Evolutionary conservation across 331 rosid genomes (phyloP), one percentile per base, ranked within the genome.

Genomic region (Phaseolus coccineus): DNA sequence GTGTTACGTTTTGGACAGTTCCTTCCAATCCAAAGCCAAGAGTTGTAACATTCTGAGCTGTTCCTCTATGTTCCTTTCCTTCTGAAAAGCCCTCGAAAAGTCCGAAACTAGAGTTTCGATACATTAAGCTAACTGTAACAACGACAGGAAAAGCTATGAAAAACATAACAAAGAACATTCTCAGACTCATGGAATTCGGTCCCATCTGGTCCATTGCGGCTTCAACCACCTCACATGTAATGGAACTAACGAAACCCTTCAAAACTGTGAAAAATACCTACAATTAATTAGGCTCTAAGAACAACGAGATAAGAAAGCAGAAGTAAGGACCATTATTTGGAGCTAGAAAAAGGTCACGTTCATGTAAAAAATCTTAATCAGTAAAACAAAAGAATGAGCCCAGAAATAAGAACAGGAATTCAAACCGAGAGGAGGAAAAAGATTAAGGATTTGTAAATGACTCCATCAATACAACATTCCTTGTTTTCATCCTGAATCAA

Each of bases 111-210:
- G 89, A 75, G 55, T 44, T 78, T 50, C 69, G 73, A 65, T 76
- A 63, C 73, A 81, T 44, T 48, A 77, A 59, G 19, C 78, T 55
- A 7, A 79, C 51, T 1, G 64, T 59, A 47, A 84, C 75, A n/a
- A 90, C 35, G 39, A 88, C 19, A 10, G 86, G 78, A 11, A 85
- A 58, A 63, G 82, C 79, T 22, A 85, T 53, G 61, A 83, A 33
- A 15, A 61, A 42, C 56, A 83, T 47, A 75, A 77, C 74, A n/a
- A 84, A 68, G 3, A 67, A 64, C 77, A 78, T 77, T 81, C 25
- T 53, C 69, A 85, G 19, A 75, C 77, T 81, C 58, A 44, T 75
- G 3, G 31, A 56, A n/a, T 9, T 37, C 73, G 59, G 14, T 58
- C 83, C 71, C 19, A 51, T 57, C 33, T 55, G 33, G 9, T 77